These are phyloP conservation scores for Vickermania spadyakhi DNA, from an alignment of 208 protist genomes.

Conservation along the genomic window DNA sequence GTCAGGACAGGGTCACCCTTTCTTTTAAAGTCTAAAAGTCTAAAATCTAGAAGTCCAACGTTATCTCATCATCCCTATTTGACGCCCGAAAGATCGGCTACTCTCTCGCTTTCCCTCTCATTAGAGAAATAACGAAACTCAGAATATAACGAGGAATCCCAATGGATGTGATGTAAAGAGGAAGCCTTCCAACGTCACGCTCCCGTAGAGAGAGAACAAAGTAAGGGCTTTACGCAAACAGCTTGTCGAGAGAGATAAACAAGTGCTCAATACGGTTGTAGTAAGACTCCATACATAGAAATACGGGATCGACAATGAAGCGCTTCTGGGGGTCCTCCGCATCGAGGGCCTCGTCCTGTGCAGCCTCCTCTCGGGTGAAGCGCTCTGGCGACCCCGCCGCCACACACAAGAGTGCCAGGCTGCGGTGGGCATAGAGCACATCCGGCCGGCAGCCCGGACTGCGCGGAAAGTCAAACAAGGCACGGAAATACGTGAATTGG, in stretches of 20 bases:
- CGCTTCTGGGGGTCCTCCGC: constrained; percentile 25
- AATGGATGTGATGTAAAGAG: neutral
- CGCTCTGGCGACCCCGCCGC: constrained; percentile 40
- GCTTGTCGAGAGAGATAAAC: constrained; percentile 54
- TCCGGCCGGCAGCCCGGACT: constrained; percentile 42
- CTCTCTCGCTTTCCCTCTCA: no score
- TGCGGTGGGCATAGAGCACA: constrained; percentile 54
- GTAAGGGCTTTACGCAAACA: constrained; percentile 46
- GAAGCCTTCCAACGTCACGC: neutral
- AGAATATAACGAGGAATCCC: no score
- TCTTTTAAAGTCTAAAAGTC: no score
- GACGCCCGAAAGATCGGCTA: no score
- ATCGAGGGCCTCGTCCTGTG: constrained; percentile 8
- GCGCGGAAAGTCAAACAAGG: constrained; percentile 83
- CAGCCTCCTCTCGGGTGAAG: constrained; percentile 54
- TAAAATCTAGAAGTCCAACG: no score
- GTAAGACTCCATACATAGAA: constrained; percentile 50
- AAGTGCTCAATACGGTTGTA: constrained; percentile 84
- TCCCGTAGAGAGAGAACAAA: no score
- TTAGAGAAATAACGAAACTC: no score
- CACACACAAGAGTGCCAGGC: constrained; percentile 48
- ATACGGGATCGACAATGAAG: constrained; percentile 66
- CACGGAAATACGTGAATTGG: constrained; percentile 85
- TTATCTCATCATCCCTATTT: no score
- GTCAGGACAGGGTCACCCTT: no score